Conservation (phyloP, 2,329 filamentous ascomycete species). For the Zarea fungicola region DNA sequence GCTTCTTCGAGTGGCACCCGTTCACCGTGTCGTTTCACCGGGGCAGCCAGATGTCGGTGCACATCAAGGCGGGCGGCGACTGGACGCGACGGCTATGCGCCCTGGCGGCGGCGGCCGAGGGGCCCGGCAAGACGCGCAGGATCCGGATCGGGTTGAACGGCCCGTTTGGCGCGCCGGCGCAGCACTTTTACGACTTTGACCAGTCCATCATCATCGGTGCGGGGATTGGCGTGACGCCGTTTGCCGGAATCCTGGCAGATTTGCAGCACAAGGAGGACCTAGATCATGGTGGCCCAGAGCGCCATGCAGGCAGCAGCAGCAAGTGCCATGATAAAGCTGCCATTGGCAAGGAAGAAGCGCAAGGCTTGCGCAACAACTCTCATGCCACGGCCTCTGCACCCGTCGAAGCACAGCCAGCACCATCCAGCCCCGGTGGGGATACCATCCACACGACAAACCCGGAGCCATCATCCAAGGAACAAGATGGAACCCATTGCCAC, state of each 20-base stretch:
- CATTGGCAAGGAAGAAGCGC: too few species aligned
- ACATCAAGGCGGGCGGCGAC: slow-evolving; percentile 55
- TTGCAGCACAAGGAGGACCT: slow-evolving; percentile 43
- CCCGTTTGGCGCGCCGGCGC: slow-evolving; percentile 52
- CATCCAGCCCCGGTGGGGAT: not conserved
- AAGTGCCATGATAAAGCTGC: too few species aligned
- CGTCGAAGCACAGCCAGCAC: too few species aligned
- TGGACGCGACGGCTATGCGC: slow-evolving; percentile 46
- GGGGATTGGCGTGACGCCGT: slow-evolving; percentile 54
- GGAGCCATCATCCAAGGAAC: not conserved
- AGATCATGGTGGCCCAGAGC: slow-evolving; percentile 24
- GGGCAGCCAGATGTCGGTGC: slow-evolving; percentile 46
- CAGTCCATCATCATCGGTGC: slow-evolving; percentile 51
- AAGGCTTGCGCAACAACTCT: too few species aligned
- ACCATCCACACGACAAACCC: slow-evolving; percentile 16
- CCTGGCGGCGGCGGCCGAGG: slow-evolving; percentile 33
- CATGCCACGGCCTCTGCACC: too few species aligned
- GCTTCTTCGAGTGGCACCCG: slow-evolving; percentile 53
- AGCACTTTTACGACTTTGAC: slow-evolving; percentile 54
- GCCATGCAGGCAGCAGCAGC: not conserved
- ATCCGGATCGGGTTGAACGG: slow-evolving; percentile 52
- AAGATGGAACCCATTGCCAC: slow-evolving; percentile 23
- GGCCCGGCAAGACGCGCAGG: too few species aligned
- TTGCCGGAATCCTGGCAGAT: slow-evolving; percentile 51
- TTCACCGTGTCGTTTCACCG: slow-evolving; percentile 54